These are phyloP conservation scores for Fusarium tricinctum DNA, from an alignment of 2,329 filamentous ascomycete species.

Conservation along the genomic window DNA sequence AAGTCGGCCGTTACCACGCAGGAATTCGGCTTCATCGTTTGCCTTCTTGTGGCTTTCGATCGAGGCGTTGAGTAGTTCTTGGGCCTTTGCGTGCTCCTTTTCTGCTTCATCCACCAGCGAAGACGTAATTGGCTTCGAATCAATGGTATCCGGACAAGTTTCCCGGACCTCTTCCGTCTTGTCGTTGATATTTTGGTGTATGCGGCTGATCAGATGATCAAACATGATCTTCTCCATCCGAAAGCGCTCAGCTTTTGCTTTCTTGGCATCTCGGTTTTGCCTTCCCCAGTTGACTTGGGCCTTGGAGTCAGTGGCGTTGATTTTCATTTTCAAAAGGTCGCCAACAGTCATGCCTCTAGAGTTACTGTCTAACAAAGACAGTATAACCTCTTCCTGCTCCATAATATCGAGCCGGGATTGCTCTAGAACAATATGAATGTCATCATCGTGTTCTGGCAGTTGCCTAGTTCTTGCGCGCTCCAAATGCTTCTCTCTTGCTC, in stretches of 20 bases:
- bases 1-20: not conserved
- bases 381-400: not conserved
- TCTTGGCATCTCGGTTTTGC: constrained; percentile 1
- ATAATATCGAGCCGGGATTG: constrained; percentile 1
- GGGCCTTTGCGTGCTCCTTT: not conserved
- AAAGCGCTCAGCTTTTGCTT: not conserved
- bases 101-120: constrained; percentile 2
- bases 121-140: not conserved
- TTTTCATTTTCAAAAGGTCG: not conserved
- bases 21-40: not conserved
- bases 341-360: not conserved
- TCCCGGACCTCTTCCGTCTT: not conserved
- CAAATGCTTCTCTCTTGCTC: not conserved
- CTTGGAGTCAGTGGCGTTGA: not conserved
- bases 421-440: constrained; percentile 3
- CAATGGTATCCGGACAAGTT: too few relatives aligned
- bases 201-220: not conserved
- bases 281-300: not conserved
- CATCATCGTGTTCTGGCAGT: not conserved
- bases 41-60: not conserved
- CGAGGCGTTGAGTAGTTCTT: fast-evolving
- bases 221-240: constrained; percentile 18
- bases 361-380: not conserved
- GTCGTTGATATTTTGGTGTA: not conserved
- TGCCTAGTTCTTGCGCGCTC: not conserved